Evolutionary conservation across 2,329 filamentous ascomycete genomes (phyloP), one percentile per base, ranked within the genome.

Genomic region (Penicillium hordei): DNA sequence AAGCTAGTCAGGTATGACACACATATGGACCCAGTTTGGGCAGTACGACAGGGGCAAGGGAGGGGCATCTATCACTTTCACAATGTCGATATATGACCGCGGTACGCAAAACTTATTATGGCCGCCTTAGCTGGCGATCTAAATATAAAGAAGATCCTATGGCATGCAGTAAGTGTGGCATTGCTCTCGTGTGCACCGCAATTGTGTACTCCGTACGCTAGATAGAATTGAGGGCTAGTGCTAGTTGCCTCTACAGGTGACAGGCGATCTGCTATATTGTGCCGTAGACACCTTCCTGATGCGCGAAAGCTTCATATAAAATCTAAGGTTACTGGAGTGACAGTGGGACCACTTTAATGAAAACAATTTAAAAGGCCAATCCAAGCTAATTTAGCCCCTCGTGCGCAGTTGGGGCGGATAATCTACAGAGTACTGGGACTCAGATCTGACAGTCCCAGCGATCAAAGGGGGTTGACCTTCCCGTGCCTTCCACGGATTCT

Each of bases 371-470:
- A n/a, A 19, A 4, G 31, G 21, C 19, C 27, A 19, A 19, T 40
- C 23, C 34, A 31, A 36, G 21, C 34, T 56, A 44, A 44, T 15
- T 43, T 38, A 55, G 19, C 3, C 29, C 52, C 53, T 56, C 53
- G 53, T 56, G 51, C 5, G 12, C 21, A 34, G 6, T 27, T 38
- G 25, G 39, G 13, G 38, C 17, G 25, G 31, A 34, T 44, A 44
- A 50, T 33, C 52, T 29, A n/a, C n/a, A n/a, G n/a, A n/a, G n/a
- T n/a, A 38, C 33, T 55, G 23, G 19, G 27, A 45, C 25, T 45
- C 33, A 48, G 55, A 57, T 57, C 55, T 57, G 49, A 53, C 55
- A 57, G 36, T 57, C 23, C 49, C 42, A 57, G 36, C 55, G 48
- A 57, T 57, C 49, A 52, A 52, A 57, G 48, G 55, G 54, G 55